Conservation (phyloP, 139 green algal species). For the Haematococcus lacustris region DNA sequence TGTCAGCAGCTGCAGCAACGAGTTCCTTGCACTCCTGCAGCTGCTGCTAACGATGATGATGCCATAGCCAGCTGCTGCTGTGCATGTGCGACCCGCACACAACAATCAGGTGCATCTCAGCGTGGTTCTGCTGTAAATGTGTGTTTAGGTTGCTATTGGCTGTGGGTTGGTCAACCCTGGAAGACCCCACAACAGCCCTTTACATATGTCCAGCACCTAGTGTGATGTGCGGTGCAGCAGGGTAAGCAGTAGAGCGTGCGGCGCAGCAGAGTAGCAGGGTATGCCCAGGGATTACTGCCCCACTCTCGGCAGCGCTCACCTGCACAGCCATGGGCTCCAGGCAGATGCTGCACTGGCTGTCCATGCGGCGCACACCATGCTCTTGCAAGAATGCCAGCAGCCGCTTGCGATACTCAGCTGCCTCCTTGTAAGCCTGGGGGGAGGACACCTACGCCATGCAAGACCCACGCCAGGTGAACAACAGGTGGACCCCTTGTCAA, state of each 20-base stretch:
- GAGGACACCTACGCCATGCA: background rate
- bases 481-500: background rate
- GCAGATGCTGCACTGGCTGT: constrained; percentile 15
- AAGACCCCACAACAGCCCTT: background rate
- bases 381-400: constrained; percentile 6
- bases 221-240: background rate
- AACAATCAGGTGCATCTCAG: too few relatives aligned
- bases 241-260: background rate
- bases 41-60: too few relatives aligned
- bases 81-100: too few relatives aligned
- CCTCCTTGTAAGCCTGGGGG: background rate
- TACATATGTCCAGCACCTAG: background rate
- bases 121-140: background rate
- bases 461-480: too few relatives aligned
- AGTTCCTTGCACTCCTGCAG: too few relatives aligned
- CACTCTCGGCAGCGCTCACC: background rate
- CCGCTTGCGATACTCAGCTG: constrained; percentile 1
- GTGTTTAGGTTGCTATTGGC: background rate
- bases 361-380: background rate
- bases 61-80: too few relatives aligned
- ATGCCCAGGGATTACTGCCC: background rate
- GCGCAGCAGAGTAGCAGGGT: background rate
- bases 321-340: constrained; percentile 5
- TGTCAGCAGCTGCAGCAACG: too few relatives aligned
- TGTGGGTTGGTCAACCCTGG: background rate